Conservation (phyloP, 139 green algal species). For the Volvox africanus region DNA sequence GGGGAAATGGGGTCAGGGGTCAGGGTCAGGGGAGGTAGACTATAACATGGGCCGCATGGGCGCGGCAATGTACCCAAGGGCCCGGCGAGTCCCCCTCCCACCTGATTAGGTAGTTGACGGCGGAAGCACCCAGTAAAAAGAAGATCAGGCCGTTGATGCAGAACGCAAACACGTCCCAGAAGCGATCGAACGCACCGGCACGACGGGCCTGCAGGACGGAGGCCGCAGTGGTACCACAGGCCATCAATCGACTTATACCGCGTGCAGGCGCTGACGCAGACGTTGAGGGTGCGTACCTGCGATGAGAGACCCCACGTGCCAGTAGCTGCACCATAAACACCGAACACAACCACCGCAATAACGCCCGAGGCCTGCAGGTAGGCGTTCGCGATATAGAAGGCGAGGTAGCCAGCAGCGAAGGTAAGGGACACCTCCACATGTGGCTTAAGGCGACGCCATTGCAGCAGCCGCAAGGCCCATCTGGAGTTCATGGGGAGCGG, state of each 20-base stretch:
- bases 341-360: slow-evolving; percentile 90
- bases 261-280: no score
- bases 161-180: slow-evolving; percentile 62
- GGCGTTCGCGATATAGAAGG: slow-evolving; percentile 84
- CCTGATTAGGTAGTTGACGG: slow-evolving; percentile 87
- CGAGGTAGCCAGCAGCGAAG: slow-evolving; percentile 82
- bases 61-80: background rate
- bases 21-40: no score
- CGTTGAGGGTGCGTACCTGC: slow-evolving; percentile 41
- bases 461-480: slow-evolving; percentile 58
- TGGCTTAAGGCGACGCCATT: slow-evolving; percentile 60
- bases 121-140: slow-evolving; percentile 84
- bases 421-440: slow-evolving; percentile 78
- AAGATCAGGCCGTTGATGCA: slow-evolving; percentile 84
- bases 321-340: slow-evolving; percentile 85
- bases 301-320: slow-evolving; percentile 75
- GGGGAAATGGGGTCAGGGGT: no score
- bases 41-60: no score
- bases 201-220: slow-evolving; percentile 6
- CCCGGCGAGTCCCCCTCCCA: background rate
- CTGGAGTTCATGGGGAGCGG: background rate
- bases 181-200: slow-evolving; percentile 30
- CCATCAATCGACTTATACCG: background rate
- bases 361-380: slow-evolving; percentile 78
- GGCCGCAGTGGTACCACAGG: background rate